Base-by-base conservation (phyloP, 2,329 filamentous ascomycete species). In the Fusarium secorum region DNA sequence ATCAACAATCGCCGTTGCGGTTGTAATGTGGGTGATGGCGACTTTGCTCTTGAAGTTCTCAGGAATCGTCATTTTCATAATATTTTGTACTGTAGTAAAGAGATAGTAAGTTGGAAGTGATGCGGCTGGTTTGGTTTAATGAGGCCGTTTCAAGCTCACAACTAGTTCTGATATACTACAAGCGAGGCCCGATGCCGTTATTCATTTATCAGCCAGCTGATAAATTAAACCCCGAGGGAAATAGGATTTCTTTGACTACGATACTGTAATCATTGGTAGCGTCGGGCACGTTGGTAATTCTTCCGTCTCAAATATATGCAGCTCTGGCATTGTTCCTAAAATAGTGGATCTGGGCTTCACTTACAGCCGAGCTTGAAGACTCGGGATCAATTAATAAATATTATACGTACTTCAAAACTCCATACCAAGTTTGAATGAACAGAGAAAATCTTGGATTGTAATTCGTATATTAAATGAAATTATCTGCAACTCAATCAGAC, bases 1-100 rank as follows among this genome's bases (percentile, higher is more conserved):
- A 22, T 51, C 55, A 13, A 58, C 18, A 14, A 58, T 51, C 7
- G 55, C 44, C 5, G 55, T 52, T 17, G 55, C 55, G 7, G 55
- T 39, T 5, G 44, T 52, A 11, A 51, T 10, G 32, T 58, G 33
- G 11, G 55, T 58, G 15, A 58, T 22, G 9, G 14, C n/a, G 10
- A 38, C 7, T 28, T n/a, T 38, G 7, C 32, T 52, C 2, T n/a
- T 52, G 14, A 38, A 52, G 13, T 1, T 38, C 4, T 13, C 10
- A 3, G 48, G 32, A 5, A 52, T 13, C 2, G 4, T 11, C 22
- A 38, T 38, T 15, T 20, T 26, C 10, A 11, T 22, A 26, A 4
- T 11, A 15, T 13, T 15, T 3, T n/a, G 11, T 7, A 18, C 7
- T 2, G 14, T 7, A 11, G 11, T 32, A 18, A 7, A 32, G 5